Percentiles rank a stretch among this genome's conserved stretches.
Evolutionary conservation across 2,329 filamentous ascomycete genomes (phyloP).

Genomic region (Fusarium sp.): DNA sequence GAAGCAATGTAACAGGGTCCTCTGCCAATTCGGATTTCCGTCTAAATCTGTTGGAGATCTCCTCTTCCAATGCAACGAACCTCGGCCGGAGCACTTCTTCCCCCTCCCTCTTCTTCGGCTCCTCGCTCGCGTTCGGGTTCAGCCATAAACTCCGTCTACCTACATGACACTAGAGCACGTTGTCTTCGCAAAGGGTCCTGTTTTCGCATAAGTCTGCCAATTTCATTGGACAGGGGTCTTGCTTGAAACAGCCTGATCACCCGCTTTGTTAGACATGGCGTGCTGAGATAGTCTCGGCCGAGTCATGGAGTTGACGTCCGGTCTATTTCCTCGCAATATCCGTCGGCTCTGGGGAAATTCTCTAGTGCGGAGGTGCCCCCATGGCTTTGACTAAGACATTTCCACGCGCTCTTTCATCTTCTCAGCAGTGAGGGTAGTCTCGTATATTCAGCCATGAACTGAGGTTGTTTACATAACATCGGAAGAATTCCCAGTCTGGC

Average conservation of each 20-base stretch:
- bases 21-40: background rate
- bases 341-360: constrained; percentile 9
- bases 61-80: constrained; percentile 21
- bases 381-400: background rate
- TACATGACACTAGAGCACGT: constrained; percentile 7
- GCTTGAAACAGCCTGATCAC: background rate
- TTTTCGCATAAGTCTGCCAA: background rate
- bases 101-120: constrained; percentile 18
- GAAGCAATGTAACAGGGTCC: constrained; percentile 10
- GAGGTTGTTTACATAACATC: background rate
- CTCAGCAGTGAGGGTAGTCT: background rate
- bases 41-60: constrained; percentile 12
- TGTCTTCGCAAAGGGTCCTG: constrained; percentile 14
- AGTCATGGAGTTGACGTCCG: constrained; percentile 6
- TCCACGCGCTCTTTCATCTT: background rate
- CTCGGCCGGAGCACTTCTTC: constrained; percentile 19
- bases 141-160: constrained; percentile 9
- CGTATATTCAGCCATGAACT: background rate
- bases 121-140: constrained; percentile 27
- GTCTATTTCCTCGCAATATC: constrained; percentile 28
- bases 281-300: constrained; percentile 30
- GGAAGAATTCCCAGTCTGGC: background rate
- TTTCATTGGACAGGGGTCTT: constrained; percentile 18
- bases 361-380: constrained; percentile 1
- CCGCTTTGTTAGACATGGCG: background rate